Base-by-base conservation (phyloP, 2,329 filamentous ascomycete species). In the Elsinoe batatas region DNA sequence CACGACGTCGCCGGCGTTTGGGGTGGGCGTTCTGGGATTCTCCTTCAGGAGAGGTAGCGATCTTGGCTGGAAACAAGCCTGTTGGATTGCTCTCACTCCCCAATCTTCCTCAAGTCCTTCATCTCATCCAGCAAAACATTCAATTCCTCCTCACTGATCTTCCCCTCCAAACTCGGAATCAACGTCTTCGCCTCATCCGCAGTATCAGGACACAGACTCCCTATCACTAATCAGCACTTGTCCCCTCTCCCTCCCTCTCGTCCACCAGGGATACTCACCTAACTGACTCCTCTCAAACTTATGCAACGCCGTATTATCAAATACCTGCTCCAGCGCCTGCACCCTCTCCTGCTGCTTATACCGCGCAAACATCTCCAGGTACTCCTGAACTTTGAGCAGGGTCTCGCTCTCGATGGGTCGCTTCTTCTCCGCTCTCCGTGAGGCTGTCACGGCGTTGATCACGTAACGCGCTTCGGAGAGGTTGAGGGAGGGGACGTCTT, bases 331-430 rank as follows among this genome's bases (percentile, higher is more conserved):
- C 32, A 97, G 89, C n/a, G 89, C 88, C 73, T 95, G 88, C 67
- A 95, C 87, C 62, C 93, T 93, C 70, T 95, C 88, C 70, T 91
- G 90, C 65, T 91, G 84, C 74, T 95, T 95, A 79, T 97, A 97
- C 35, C 93, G 87, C 15, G 91, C 87, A 72, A 98, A 98, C 60
- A 90, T 84, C 65, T 95, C 90, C 54, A 97, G 82, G 72, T 98
- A 97, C 67, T 91, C 88, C 61, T 90, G 80, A 22, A 91, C 96
- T 71, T 95, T 91, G 60, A 82, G 83, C 56, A 95, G 79, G 70
- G 91, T 90, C 66, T 61, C 60, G 33, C 43, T 57, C 49, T 61
- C 57, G 6, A 38, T 30, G 35, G 56, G 54, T 18, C 55, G 58
- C 36, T 57, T 55, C 56, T 58, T 58, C 40, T 56, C 47, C 30